Base-by-base conservation (phyloP, 352 stramenopile genomes). In the Blastocystis sp. region DNA sequence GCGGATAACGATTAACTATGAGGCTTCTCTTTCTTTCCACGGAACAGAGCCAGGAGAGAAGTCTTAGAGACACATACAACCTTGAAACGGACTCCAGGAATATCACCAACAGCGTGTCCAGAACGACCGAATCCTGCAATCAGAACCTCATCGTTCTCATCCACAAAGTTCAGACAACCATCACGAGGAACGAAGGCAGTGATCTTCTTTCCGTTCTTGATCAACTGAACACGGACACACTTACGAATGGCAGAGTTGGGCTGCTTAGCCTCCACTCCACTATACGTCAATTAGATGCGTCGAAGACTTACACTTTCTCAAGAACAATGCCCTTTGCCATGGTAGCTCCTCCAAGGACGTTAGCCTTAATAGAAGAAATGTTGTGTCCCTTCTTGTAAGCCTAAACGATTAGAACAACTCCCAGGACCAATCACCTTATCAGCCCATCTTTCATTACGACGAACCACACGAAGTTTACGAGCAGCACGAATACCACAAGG, bases 131-230 rank as follows among this genome's bases (percentile, higher is more conserved):
- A 99, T 90, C 97, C 97, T 89, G 97, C 96, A 90, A 99, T 98
- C 79, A 99, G 93, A 58, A 99, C 97, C 94, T 90, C 89, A 24
- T 88, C 77, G 77, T 88, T 88, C 93, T 99, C 96, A 92, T 99
- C 97, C 87, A 99, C 95, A 92, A 98, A 99, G 95, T 99, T 99
- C 91, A 99, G 93, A 93, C 97, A 99, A 94, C 97, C 97, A 96
- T 99, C 97, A 70, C 97, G 95, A 76, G 97, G 97, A 90, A 99
- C 97, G 94, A 99, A 99, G 89, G 97, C 97, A 30, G 97, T 97
- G 92, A 99, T 99, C 94, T 99, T 99, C 96, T 99, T 99, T 91
- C 96, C 98, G 93, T 99, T 99, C 96, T 99, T 99, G 93, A 99
- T 99, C 54, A 99, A 93, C 93, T 99, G 97, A 89, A 99, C 97